phyloP scores from a whole-genome alignment of 2,329 filamentous ascomycete species.

The Ceratocystis huliohia region DNA sequence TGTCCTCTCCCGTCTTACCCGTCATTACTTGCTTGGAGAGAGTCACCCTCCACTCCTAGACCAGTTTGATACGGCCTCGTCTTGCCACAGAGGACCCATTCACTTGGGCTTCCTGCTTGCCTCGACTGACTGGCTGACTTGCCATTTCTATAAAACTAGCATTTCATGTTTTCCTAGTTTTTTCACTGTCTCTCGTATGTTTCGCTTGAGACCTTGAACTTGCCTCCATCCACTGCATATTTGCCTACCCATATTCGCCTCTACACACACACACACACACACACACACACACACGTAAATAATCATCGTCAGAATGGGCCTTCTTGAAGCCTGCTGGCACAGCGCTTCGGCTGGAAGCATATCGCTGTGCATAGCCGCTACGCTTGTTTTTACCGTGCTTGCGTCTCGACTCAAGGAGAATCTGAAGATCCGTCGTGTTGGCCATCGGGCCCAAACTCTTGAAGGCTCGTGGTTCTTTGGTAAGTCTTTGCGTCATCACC shows the following conservation, averaged over 20 bases:
- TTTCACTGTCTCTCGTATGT: background rate
- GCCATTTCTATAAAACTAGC: background rate
- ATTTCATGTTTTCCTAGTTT: background rate
- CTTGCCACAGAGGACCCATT: too few species aligned
- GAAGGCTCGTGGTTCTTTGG: constrained; percentile 4
- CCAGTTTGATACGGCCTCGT: too few species aligned
- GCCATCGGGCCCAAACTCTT: constrained; percentile 2
- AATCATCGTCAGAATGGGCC: background rate
- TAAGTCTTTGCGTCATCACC: background rate
- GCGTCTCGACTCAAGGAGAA: constrained; percentile 32
- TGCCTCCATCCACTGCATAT: background rate
- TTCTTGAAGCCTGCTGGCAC: constrained; percentile 7
- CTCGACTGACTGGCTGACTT: background rate
- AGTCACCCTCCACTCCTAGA: too few species aligned
- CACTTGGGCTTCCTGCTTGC: background rate
- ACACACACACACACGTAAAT: background rate
- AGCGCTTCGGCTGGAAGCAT: background rate
- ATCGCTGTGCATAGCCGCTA: background rate
- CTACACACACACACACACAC: background rate
- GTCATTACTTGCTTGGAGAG: too few species aligned
- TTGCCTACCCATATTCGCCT: background rate
- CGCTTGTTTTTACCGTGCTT: background rate
- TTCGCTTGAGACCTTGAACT: background rate
- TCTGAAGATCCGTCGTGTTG: constrained; percentile 22
- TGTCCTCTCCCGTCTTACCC: background rate